phyloP scores from a whole-genome alignment of 306 rosid genomes.

The Luffa acutangula region DNA sequence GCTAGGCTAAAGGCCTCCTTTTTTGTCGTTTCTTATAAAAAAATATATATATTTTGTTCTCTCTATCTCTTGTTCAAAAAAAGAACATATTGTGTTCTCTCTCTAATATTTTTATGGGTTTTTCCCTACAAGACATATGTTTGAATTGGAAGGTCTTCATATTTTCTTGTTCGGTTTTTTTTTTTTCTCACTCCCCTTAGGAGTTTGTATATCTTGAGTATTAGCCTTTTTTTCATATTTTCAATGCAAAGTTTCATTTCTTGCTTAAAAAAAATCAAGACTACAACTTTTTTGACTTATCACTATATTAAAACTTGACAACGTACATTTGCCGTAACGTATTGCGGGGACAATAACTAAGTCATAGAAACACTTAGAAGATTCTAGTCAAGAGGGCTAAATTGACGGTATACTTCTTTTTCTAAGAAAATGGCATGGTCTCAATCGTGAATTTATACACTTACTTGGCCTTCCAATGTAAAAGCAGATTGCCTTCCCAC shows the following conservation, averaged over 20 bases:
- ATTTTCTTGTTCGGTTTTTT: no score
- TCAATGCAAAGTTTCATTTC: neutral
- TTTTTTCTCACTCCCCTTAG: neutral
- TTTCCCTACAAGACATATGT: neutral
- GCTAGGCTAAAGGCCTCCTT: neutral
- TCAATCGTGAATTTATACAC: neutral
- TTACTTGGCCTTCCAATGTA: slow-evolving; percentile 1
- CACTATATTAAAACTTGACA: neutral
- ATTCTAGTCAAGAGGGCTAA: neutral
- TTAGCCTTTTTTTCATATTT: neutral
- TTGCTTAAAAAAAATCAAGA: neutral
- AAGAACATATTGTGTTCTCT: neutral
- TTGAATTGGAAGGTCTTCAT: neutral
- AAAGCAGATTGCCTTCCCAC: slow-evolving; percentile 2
- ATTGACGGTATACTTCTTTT: neutral
- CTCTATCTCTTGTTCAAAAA: no score
- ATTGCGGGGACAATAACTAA: neutral
- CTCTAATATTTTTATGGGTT: neutral
- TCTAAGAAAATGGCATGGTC: neutral
- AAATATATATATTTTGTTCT: no score
- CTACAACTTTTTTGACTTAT: neutral
- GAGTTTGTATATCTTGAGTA: neutral
- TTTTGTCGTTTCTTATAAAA: no score
- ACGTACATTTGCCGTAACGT: neutral
- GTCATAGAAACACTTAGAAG: neutral